phyloP scores from a whole-genome alignment of 2,329 filamentous ascomycete genomes.

The Bipolaris zeicola region DNA sequence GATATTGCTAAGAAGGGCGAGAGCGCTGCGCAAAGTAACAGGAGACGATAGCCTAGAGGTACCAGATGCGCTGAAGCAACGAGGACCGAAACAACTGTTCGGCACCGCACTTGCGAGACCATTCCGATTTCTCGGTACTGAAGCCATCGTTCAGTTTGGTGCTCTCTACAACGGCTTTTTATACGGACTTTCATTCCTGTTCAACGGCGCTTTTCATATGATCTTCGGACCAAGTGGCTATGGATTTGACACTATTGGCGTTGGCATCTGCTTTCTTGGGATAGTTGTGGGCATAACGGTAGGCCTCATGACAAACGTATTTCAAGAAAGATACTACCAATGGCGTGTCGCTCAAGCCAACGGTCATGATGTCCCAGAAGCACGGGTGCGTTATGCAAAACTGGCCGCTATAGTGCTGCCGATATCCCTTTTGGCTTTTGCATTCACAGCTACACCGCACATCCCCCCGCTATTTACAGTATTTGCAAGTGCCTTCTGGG shows the following conservation, averaged over 20 bases:
- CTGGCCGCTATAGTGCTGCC: constrained; percentile 49
- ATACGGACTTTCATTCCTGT: constrained; percentile 57
- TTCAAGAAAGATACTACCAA: constrained; percentile 54
- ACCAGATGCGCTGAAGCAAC: constrained; percentile 49
- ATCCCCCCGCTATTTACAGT: constrained; percentile 54
- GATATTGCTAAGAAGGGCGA: constrained; percentile 48
- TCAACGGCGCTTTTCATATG: constrained; percentile 57
- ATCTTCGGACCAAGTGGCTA: constrained; percentile 55
- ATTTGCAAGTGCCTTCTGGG: constrained; percentile 57
- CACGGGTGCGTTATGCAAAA: constrained; percentile 50
- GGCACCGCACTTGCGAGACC: constrained; percentile 53
- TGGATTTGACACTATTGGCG: constrained; percentile 48
- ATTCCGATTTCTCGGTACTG: constrained; percentile 54
- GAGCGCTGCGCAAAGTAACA: constrained; percentile 31
- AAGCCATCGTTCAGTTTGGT: constrained; percentile 56
- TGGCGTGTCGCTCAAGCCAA: constrained; percentile 38
- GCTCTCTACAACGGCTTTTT: constrained; percentile 58
- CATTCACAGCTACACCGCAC: constrained; percentile 39
- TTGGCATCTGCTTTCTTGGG: constrained; percentile 51
- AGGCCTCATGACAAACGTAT: constrained; percentile 53
- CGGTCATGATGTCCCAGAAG: constrained; percentile 50
- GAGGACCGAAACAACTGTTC: constrained; percentile 49
- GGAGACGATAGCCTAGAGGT: constrained; percentile 39
- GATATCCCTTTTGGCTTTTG: constrained; percentile 44
- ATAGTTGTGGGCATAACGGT: constrained; percentile 51